phyloP scores from a whole-genome alignment of 1,139 yeast genomes.

The Pneumocystis sp. region DNA sequence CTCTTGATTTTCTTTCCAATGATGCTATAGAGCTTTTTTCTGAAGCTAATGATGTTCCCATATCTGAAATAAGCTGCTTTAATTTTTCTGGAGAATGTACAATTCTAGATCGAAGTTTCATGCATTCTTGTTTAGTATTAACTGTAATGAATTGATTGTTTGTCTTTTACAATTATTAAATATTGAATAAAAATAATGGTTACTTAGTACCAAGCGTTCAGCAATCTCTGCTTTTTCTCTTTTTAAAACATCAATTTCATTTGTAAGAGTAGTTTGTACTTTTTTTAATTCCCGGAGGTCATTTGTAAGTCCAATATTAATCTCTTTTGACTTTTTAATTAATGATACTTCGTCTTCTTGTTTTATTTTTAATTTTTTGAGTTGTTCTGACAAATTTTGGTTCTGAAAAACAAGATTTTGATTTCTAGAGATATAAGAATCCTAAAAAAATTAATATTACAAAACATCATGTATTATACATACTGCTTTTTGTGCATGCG shows the following conservation, averaged over 20 bases:
- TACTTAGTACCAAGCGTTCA: conserved; percentile 26
- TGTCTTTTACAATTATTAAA: neutral
- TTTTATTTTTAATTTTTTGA: conserved; percentile 20
- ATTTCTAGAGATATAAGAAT: conserved; percentile 1
- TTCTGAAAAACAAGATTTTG: conserved; percentile 6
- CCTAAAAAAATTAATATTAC: conserved; percentile 22
- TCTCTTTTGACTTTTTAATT: conserved; percentile 36
- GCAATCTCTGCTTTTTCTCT: conserved; percentile 44
- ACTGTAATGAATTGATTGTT: conserved; percentile 29
- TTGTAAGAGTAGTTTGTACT: conserved; percentile 46
- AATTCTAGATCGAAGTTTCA: conserved; percentile 44
- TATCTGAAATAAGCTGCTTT: conserved; percentile 40
- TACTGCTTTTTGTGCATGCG: conserved; percentile 41
- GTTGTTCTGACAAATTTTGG: conserved; percentile 17
- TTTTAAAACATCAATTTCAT: conserved; percentile 56
- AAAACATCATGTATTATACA: conserved; percentile 10
- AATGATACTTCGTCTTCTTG: conserved; percentile 17
- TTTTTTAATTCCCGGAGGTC: conserved; percentile 50
- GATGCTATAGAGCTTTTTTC: conserved; percentile 31
- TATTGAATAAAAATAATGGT: neutral
- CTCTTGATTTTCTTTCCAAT: conserved; percentile 37
- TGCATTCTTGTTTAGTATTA: conserved; percentile 46
- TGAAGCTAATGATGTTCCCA: conserved; percentile 34
- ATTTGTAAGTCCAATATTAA: conserved; percentile 45
- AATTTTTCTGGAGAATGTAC: conserved; percentile 49